These are phyloP conservation scores for Globisporangium recalcitrans DNA, from an alignment of 352 stramenopile genomes.

Conservation along the genomic window DNA sequence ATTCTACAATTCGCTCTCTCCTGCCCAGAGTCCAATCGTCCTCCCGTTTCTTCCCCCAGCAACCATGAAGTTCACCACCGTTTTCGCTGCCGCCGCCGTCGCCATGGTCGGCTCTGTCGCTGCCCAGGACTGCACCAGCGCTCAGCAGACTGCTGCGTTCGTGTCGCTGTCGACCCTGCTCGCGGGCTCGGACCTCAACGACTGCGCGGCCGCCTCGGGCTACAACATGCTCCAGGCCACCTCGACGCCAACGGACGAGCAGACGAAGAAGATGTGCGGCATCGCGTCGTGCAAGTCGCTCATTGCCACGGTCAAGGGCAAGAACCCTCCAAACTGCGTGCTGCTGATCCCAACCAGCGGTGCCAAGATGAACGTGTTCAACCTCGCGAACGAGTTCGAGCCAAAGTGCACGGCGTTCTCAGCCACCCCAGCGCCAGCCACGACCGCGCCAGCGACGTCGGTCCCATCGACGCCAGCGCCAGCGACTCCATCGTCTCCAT, in stretches of 20 bases:
- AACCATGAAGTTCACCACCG: slow-evolving; percentile 8
- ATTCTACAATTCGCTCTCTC: slow-evolving; percentile 15
- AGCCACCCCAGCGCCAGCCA: neutral
- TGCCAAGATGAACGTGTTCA: slow-evolving; percentile 33
- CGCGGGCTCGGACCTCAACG: slow-evolving; percentile 14
- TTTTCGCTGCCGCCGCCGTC: slow-evolving; percentile 20
- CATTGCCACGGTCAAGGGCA: slow-evolving; percentile 24
- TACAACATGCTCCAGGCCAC: slow-evolving; percentile 39
- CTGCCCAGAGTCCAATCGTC: slow-evolving; percentile 14
- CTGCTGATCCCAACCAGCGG: slow-evolving; percentile 33
- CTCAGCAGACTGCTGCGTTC: slow-evolving; percentile 22
- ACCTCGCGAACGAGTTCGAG: slow-evolving; percentile 48
- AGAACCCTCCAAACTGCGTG: slow-evolving; percentile 32
- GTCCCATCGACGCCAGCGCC: neutral
- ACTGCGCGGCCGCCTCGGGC: slow-evolving; percentile 20
- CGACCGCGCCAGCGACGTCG: neutral
- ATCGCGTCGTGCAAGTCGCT: slow-evolving; percentile 25
- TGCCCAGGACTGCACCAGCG: slow-evolving; percentile 17
- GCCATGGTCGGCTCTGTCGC: slow-evolving; percentile 19
- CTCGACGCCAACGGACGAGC: slow-evolving; percentile 22
- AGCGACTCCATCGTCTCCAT: neutral
- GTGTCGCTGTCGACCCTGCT: slow-evolving; percentile 20
- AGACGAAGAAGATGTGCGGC: slow-evolving; percentile 38
- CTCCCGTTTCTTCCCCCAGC: neutral
- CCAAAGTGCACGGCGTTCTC: slow-evolving; percentile 24